A percentile compares a stretch with the other conserved stretches of the same genome.
Evolutionary conservation across 2,329 filamentous ascomycete genomes (phyloP).

Genomic region (Pseudocercospora fijiensis): DNA sequence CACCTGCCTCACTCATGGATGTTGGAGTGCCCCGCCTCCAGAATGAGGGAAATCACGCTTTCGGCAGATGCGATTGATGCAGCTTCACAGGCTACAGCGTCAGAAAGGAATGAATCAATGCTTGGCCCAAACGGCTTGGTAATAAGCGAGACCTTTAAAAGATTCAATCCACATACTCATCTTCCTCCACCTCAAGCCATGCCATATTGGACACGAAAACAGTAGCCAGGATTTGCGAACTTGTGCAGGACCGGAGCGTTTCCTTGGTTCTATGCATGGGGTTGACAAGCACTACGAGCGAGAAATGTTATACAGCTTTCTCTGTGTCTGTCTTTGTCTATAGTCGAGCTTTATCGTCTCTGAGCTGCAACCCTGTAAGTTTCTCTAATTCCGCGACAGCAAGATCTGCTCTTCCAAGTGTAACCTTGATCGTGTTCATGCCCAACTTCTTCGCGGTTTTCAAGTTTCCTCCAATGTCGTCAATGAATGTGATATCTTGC

Average conservation of each 20-base stretch:
- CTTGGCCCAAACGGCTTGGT: not conserved
- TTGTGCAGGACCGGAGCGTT: not conserved
- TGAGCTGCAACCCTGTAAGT: conserved; percentile 61
- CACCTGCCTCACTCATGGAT: not conserved
- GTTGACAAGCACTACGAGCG: not conserved
- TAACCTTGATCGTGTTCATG: conserved; percentile 81
- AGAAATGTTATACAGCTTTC: too few relatives aligned
- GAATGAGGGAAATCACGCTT: not conserved
- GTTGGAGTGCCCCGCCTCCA: not conserved
- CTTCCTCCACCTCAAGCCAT: not conserved
- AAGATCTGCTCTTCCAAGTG: conserved; percentile 71
- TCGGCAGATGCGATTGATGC: not conserved
- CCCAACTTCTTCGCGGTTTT: conserved; percentile 73
- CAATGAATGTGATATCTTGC: conserved; percentile 77
- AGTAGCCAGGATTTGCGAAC: not conserved
- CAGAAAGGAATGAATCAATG: not conserved
- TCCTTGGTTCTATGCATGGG: not conserved
- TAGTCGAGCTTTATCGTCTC: conserved; percentile 18
- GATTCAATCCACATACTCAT: not conserved
- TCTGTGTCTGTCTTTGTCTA: not conserved
- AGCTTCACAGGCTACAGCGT: not conserved
- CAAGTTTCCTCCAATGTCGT: conserved; percentile 92
- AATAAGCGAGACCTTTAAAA: not conserved
- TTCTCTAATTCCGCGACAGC: conserved; percentile 79
- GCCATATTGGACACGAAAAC: not conserved